Base-by-base conservation (phyloP, 2,329 filamentous ascomycete genomes). In the Exophiala lecanii-corni region DNA sequence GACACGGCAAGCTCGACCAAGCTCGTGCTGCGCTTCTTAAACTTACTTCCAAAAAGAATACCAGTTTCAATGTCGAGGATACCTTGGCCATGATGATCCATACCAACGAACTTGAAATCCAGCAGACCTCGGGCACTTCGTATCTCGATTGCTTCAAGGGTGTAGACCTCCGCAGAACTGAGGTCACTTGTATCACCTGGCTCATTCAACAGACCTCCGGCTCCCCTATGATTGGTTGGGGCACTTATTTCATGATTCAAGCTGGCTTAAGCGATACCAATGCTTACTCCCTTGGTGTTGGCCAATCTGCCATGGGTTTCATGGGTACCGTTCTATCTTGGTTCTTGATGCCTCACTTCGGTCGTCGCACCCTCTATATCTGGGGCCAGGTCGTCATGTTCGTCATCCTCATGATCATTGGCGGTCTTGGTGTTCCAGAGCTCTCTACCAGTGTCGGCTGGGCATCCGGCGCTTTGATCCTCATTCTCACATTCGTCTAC, bases 191-290 rank as follows among this genome's bases (percentile, higher is more conserved):
- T 51, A 52, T 62, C 21, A 59, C 59, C 13, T 70, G 64, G 63
- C 50, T 60, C 2, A 59, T 62, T 7, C 81, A 84, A 55, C 79
- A 81, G 15, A 66, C 83, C 2, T 77, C 74, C 39, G 79, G 81
- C 16, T 78, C 79, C 50, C 77, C 79, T 12, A 74, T 84, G 53
- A 78, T 81, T 40, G 77, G 76, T 41, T 84, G 81, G 53, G 79
- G 51, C 16, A 82, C 76, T 2, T 80, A 79, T 55, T 79, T 81
- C 54, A 55, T 70, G 44, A 63, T 75, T 49, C 73, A 77, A 55
- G 77, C 68, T 13, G 67, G 69, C 4, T 55, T 71, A n/a, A 43
- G 36, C 30, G 34, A 46, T 33, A 26, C 17, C 36, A 50, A 63
- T 33, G 61, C 67, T 0, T 70, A 68, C 44, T 59, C 57, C 10